These are phyloP conservation scores for Floccularia luteovirens DNA, from an alignment of 768 basidiomycete genomes.

Conservation along the genomic window DNA sequence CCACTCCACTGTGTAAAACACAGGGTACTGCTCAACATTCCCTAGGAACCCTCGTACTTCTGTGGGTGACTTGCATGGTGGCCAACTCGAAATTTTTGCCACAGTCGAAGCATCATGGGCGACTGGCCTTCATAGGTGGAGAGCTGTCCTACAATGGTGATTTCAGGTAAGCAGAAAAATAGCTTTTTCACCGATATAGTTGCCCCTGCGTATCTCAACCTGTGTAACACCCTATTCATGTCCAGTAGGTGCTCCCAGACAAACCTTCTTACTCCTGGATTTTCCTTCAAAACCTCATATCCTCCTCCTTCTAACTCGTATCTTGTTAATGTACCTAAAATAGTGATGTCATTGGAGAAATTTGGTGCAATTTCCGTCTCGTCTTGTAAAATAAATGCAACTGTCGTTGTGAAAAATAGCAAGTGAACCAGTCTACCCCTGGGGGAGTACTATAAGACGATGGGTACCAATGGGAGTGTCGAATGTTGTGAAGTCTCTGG, in stretches of 20 bases:
- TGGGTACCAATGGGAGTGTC: conserved; percentile 22
- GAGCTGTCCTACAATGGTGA: conserved; percentile 11
- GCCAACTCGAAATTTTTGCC: too few species aligned
- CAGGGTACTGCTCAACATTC: too few species aligned
- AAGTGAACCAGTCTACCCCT: conserved; percentile 19
- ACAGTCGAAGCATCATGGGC: conserved; percentile 14
- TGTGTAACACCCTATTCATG: conserved; percentile 8
- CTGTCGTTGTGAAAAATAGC: conserved; percentile 11
- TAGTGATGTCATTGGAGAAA: not conserved
- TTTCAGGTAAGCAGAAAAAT: not conserved
- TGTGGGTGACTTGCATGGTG: too few species aligned
- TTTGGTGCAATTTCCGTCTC: conserved; percentile 3
- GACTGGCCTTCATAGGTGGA: conserved; percentile 19
- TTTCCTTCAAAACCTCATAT: conserved; percentile 8
- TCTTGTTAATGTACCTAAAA: conserved; percentile 7
- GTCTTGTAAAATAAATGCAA: conserved; percentile 5
- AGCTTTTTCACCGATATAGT: conserved; percentile 22
- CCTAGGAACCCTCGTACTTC: too few species aligned
- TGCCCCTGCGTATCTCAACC: conserved; percentile 12
- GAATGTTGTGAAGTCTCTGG: conserved; percentile 31
- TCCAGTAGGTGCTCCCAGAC: conserved; percentile 12
- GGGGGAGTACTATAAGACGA: conserved; percentile 22
- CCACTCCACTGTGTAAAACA: too few species aligned
- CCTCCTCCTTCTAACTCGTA: conserved; percentile 8
- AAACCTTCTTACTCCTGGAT: conserved; percentile 7